phyloP scores from a whole-genome alignment of 371 early-diverging fungal genomes.

The Mucor saturninus region DNA sequence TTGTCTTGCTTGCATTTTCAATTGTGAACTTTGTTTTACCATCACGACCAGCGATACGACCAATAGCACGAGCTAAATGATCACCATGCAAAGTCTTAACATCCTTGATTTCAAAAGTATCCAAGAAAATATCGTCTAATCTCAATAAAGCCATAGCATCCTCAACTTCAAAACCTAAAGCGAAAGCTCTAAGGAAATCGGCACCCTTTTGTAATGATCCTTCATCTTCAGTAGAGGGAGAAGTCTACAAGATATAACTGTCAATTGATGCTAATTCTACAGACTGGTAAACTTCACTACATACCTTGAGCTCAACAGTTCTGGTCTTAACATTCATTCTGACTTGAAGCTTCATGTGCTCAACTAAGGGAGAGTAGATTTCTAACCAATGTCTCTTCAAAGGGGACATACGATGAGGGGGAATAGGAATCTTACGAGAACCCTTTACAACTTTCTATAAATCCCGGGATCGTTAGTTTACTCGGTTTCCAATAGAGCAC shows the following conservation, averaged over 20 bases:
- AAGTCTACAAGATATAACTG: constrained; percentile 58
- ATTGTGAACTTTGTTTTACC: constrained; percentile 98
- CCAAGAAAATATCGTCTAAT: constrained; percentile 94
- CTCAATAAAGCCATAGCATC: constrained; percentile 95
- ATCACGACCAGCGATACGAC: constrained; percentile 98
- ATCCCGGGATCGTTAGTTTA: constrained; percentile 7
- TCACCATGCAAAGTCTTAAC: constrained; percentile 96
- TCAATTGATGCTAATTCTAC: not conserved
- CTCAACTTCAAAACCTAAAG: constrained; percentile 91
- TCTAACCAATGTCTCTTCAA: constrained; percentile 97
- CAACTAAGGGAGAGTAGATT: constrained; percentile 98
- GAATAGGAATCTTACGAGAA: constrained; percentile 87
- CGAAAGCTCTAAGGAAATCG: constrained; percentile 95
- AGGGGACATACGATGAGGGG: constrained; percentile 90
- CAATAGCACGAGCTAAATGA: constrained; percentile 97
- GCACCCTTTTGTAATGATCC: constrained; percentile 93
- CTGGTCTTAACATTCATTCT: constrained; percentile 93
- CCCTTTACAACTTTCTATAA: constrained; percentile 53
- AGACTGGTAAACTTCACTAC: constrained; percentile 21
- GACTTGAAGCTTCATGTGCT: constrained; percentile 96
- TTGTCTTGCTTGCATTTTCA: constrained; percentile 90
- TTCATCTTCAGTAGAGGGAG: constrained; percentile 80
- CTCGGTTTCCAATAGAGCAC: not conserved
- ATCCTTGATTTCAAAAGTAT: constrained; percentile 98
- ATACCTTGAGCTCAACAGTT: constrained; percentile 88